Evolutionary conservation across 2,329 filamentous ascomycete species (phyloP).

Genomic region (Colletotrichum coccodes): DNA sequence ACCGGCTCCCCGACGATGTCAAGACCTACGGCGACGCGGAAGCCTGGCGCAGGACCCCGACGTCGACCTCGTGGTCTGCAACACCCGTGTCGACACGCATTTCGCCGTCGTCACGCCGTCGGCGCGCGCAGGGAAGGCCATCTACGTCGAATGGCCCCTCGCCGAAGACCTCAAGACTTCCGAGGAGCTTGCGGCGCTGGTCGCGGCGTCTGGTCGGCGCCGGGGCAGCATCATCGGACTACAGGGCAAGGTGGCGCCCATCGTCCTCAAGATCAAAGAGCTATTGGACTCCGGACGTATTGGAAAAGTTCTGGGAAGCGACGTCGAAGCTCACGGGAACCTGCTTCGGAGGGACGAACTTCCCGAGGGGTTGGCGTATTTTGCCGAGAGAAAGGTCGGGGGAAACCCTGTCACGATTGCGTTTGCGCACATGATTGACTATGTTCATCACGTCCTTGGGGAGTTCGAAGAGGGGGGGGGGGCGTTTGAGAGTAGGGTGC

Average conservation of each 20-base stretch:
- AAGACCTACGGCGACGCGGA: conserved; percentile 61
- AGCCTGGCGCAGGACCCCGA: conserved; percentile 58
- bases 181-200: conserved; percentile 46
- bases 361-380: conserved; percentile 54
- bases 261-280: conserved; percentile 53
- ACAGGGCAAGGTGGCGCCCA: conserved; percentile 60
- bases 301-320: conserved; percentile 63
- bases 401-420: conserved; percentile 55
- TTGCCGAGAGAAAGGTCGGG: conserved; percentile 56
- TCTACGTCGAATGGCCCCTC: conserved; percentile 69
- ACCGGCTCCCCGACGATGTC: conserved; percentile 50
- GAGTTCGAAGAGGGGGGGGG: background rate
- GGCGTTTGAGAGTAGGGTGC: background rate
- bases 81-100: conserved; percentile 65
- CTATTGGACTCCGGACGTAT: conserved; percentile 56
- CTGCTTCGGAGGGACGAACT: conserved; percentile 45
- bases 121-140: conserved; percentile 60
- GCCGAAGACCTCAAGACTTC: conserved; percentile 53
- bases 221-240: conserved; percentile 56
- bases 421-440: conserved; percentile 44
- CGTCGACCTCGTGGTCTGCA: conserved; percentile 65
- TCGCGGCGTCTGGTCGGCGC: background rate
- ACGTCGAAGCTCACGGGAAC: conserved; percentile 51
- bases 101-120: conserved; percentile 54
- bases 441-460: conserved; percentile 11